Conservation (phyloP, 2,329 filamentous ascomycete genomes). For the Pestalotiopsis sp. region DNA sequence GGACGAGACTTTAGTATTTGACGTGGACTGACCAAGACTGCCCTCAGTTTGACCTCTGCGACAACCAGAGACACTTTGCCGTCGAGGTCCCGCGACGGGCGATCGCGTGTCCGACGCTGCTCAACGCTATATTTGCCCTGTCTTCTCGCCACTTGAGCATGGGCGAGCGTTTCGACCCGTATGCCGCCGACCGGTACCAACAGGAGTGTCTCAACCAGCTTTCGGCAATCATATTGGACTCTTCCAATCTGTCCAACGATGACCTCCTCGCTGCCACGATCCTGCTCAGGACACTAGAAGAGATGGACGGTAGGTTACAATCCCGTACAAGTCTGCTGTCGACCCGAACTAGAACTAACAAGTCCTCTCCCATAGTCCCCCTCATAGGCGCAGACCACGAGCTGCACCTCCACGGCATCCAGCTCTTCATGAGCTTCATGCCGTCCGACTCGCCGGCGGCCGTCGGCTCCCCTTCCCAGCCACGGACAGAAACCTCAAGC, state of each 20-base stretch:
- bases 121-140: conserved; percentile 7
- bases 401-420: conserved; percentile 9
- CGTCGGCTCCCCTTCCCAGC: neutral
- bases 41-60: conserved; percentile 5
- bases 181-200: conserved; percentile 7
- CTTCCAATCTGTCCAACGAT: neutral
- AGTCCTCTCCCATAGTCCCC: neutral
- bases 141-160: conserved; percentile 7
- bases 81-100: conserved; percentile 3
- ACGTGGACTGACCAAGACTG: too few species aligned
- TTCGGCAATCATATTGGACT: neutral
- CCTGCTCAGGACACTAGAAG: conserved; percentile 6
- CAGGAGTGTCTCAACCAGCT: conserved; percentile 9
- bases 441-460: neutral
- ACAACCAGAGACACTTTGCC: conserved; percentile 5
- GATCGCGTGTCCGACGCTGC: conserved; percentile 6
- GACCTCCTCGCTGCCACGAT: conserved; percentile 9
- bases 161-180: conserved; percentile 5
- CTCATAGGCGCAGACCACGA: conserved; percentile 4
- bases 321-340: neutral
- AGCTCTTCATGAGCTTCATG: conserved; percentile 6
- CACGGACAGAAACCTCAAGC: neutral
- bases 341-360: neutral
- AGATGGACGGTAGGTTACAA: conserved; percentile 1
- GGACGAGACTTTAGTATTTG: too few species aligned